A percentile compares a stretch with the other conserved stretches of the same genome.
phyloP scores from a whole-genome alignment of 192 early-diverging fungal species.

The Backusella westeae region DNA sequence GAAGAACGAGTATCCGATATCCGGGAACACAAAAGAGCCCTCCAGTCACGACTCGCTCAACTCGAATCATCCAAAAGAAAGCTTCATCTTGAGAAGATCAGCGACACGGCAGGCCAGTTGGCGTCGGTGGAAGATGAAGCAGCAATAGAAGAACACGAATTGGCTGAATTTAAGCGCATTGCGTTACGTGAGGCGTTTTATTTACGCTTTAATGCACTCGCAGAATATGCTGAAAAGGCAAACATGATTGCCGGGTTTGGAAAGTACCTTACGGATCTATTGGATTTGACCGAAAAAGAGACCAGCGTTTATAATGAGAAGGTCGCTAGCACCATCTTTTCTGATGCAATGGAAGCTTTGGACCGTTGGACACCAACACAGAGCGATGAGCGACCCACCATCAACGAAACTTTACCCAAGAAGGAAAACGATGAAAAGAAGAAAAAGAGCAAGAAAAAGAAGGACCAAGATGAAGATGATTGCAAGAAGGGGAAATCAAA shows the following conservation, averaged over 20 bases:
- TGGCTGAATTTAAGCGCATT: slow-evolving; percentile 40
- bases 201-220: slow-evolving; percentile 38
- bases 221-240: slow-evolving; percentile 37
- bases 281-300: background rate
- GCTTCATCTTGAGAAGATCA: slow-evolving; percentile 26
- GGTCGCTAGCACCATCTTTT: slow-evolving; percentile 22
- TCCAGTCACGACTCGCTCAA: slow-evolving; percentile 24
- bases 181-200: slow-evolving; percentile 40
- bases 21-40: slow-evolving; percentile 27
- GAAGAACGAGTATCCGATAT: slow-evolving; percentile 29
- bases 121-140: slow-evolving; percentile 23
- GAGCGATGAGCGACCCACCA: slow-evolving; percentile 31
- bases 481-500: background rate
- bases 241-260: slow-evolving; percentile 38
- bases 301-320: background rate
- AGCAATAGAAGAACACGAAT: slow-evolving; percentile 25
- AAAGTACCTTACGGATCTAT: slow-evolving; percentile 35
- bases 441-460: background rate
- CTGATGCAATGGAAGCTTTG: slow-evolving; percentile 31
- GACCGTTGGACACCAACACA: slow-evolving; percentile 26
- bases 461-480: background rate
- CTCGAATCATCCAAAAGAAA: slow-evolving; percentile 17
- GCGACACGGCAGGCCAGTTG: slow-evolving; percentile 27
- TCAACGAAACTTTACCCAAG: slow-evolving; percentile 2
- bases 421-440: background rate